phyloP scores from a whole-genome alignment of 2,329 filamentous ascomycete genomes.

The Sporothrix brasiliensis region DNA sequence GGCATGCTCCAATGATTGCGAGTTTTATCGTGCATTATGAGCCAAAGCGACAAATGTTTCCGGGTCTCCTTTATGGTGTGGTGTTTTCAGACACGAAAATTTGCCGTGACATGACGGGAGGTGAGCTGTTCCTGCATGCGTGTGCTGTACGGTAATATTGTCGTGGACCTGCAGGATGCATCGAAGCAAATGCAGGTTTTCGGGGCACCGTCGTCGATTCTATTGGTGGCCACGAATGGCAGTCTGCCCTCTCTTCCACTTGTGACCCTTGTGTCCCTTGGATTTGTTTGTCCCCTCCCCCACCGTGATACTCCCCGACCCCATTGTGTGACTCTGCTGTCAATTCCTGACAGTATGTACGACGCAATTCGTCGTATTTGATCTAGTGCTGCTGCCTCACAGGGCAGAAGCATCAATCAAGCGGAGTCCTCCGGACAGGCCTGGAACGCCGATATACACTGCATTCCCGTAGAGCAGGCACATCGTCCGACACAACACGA shows the following conservation, averaged over 20 bases:
- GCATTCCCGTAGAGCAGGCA: background rate
- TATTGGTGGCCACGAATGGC: background rate
- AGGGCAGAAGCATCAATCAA: background rate
- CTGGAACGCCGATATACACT: background rate
- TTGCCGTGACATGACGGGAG: constrained; percentile 7
- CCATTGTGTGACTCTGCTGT: background rate
- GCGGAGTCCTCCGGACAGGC: background rate
- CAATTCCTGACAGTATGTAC: background rate
- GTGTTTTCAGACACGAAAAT: background rate
- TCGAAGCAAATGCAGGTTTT: background rate
- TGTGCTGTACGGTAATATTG: background rate
- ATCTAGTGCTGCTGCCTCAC: background rate
- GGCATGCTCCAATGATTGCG: background rate
- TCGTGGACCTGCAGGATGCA: background rate
- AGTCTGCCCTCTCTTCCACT: too few relatives aligned
- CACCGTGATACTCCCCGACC: too few relatives aligned
- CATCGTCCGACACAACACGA: background rate
- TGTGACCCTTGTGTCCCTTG: background rate
- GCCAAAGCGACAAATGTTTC: background rate
- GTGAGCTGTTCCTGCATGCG: constrained; percentile 22
- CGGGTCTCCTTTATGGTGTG: background rate
- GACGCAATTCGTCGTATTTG: background rate
- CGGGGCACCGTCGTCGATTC: background rate
- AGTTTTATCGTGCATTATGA: background rate
- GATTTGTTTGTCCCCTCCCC: background rate